Evolutionary conservation across 2,329 filamentous ascomycete genomes (phyloP).

Genomic region (Plectosphaerella cucumerina): DNA sequence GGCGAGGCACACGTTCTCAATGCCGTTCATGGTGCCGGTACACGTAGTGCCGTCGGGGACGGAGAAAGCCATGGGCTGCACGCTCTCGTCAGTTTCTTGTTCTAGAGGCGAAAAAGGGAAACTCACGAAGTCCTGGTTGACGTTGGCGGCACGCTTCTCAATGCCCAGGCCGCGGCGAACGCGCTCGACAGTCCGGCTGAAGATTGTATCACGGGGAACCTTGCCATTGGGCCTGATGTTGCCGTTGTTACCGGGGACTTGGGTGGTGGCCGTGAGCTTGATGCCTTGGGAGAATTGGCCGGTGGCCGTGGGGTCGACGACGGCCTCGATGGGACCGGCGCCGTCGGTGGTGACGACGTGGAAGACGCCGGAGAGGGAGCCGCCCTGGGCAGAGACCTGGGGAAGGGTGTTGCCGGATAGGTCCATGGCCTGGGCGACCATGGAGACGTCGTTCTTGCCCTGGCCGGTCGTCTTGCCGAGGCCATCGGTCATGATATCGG

Average conservation of each 20-base stretch:
- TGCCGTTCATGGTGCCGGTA: slow-evolving; percentile 26
- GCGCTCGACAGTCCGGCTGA: slow-evolving; percentile 9
- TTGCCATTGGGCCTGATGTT: slow-evolving; percentile 22
- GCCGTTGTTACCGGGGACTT: slow-evolving; percentile 30
- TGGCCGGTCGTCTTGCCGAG: slow-evolving; percentile 30
- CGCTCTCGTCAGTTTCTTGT: too few species aligned
- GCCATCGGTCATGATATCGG: slow-evolving; percentile 27
- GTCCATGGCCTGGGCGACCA: slow-evolving; percentile 26
- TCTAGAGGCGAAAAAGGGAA: not conserved
- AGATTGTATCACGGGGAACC: slow-evolving; percentile 11
- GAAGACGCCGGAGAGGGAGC: slow-evolving; percentile 27
- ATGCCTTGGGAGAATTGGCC: slow-evolving; percentile 26
- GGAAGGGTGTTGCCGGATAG: slow-evolving; percentile 32
- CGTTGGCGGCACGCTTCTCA: slow-evolving; percentile 23
- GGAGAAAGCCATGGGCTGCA: slow-evolving; percentile 24
- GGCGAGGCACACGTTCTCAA: slow-evolving; percentile 33
- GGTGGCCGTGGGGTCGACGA: slow-evolving; percentile 31
- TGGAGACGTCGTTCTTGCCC: slow-evolving; percentile 29
- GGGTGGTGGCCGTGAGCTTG: slow-evolving; percentile 20
- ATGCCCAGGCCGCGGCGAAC: slow-evolving; percentile 9
- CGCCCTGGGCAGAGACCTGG: slow-evolving; percentile 28
- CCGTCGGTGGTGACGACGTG: slow-evolving; percentile 38
- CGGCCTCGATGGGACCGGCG: slow-evolving; percentile 31
- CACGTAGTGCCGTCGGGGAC: slow-evolving; percentile 34
- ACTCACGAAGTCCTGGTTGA: slow-evolving; percentile 21